These are phyloP conservation scores for Fusarium subtropicale DNA, from an alignment of 2,329 filamentous ascomycete species.

Conservation along the genomic window DNA sequence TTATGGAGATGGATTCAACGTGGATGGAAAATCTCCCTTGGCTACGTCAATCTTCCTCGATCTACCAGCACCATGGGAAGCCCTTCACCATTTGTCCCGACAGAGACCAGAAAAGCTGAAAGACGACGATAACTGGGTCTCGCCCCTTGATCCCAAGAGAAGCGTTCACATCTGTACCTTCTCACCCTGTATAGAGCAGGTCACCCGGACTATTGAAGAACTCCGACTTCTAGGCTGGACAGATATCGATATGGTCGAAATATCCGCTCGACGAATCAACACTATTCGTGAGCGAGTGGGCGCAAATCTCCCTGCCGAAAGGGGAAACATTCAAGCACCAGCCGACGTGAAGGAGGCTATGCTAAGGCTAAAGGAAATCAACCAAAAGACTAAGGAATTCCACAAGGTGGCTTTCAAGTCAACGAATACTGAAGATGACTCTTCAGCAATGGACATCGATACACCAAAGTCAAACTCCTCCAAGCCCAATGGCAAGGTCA, in stretches of 20 bases:
- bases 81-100: constrained; percentile 79
- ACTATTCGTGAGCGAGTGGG: constrained; percentile 85
- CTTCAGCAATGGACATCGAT: constrained; percentile 58
- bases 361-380: constrained; percentile 76
- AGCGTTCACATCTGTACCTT: constrained; percentile 90
- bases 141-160: constrained; percentile 76
- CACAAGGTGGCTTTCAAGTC: constrained; percentile 57
- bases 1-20: constrained; percentile 78
- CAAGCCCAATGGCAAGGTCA: constrained; percentile 40
- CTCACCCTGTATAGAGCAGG: constrained; percentile 97
- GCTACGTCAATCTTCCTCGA: constrained; percentile 83
- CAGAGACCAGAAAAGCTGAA: constrained; percentile 47
- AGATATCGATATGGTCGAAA: constrained; percentile 92
- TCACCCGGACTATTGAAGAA: constrained; percentile 83
- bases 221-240: constrained; percentile 88
- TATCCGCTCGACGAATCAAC: constrained; percentile 82
- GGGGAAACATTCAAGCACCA: constrained; percentile 76
- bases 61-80: constrained; percentile 83
- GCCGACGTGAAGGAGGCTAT: constrained; percentile 85
- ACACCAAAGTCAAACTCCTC: constrained; percentile 46
- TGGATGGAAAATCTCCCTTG: constrained; percentile 68
- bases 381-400: constrained; percentile 74
- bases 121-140: constrained; percentile 58
- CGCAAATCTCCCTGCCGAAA: constrained; percentile 71
- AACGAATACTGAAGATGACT: constrained; percentile 41